Base-by-base conservation (phyloP, 805 yeast genomes). In the Monosporozyma siamensis region DNA sequence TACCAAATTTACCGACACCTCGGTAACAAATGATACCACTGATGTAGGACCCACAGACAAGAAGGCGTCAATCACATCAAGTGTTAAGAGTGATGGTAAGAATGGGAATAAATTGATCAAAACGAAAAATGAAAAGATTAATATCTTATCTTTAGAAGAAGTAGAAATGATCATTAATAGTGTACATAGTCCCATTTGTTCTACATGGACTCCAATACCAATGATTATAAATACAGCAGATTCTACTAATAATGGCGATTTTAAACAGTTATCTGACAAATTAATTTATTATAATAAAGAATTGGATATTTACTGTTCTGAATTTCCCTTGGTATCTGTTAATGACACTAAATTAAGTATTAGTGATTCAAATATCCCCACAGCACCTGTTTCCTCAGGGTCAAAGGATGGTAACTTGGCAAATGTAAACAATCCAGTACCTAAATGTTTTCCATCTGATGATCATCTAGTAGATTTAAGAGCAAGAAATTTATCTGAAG, bases 171-270 rank as follows among this genome's bases (percentile, higher is more conserved):
- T 65, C 25, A 57, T 65, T 42, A 59, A 54, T 41, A 61, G 67
- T 29, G 46, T 62, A 14, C 64, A 64, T 18, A 52, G 58, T 3
- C 51, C 63, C 3, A 53, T 54, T 10, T 59, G 61, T 3, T 74
- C 77, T 0, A 58, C 73, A 12, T 82, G 90, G 89, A 58, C 78
- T 0, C 82, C 87, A 0, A 70, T 73, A 38, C 62, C 73, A n/a
- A 72, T 44, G n/a, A 25, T 34, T n/a, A 17, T 80, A 7, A 34
- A 43, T 14, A 20, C n/a, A 5, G 10, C 34, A 23, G 2, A 23
- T 23, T 6, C 25, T 23, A 23, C 15, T 10, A 14, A 66, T 68
- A 10, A 71, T 69, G 35, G 18, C 7, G 34, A 12, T 20, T 20
- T 15, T 4, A 17, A 30, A 4, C n/a, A 32, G 17, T 14, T 30